These are phyloP conservation scores for Mortierella antarctica DNA, from an alignment of 192 early-diverging fungal species.

Conservation along the genomic window DNA sequence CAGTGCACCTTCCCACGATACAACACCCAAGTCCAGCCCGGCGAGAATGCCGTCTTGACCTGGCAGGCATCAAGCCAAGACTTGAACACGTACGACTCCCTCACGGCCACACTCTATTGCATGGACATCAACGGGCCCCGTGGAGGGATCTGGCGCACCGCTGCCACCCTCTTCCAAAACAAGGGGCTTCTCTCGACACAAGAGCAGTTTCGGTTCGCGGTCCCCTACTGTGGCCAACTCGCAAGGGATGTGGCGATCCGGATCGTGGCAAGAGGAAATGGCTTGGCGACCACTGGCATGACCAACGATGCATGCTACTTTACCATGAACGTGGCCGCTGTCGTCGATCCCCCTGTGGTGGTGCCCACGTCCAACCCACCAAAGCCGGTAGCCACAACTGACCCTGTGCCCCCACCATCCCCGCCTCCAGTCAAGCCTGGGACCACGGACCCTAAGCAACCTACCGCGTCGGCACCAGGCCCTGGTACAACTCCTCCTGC, in stretches of 20 bases:
- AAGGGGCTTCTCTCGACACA: background rate
- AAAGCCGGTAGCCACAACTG: background rate
- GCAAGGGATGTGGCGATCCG: slow-evolving; percentile 34
- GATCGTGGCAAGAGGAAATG: slow-evolving; percentile 11
- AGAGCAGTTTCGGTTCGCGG: slow-evolving; percentile 13
- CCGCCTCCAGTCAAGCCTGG: background rate
- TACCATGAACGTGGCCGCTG: slow-evolving; percentile 11
- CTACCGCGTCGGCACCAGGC: no score
- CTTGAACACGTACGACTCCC: slow-evolving; percentile 4
- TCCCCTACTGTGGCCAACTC: slow-evolving; percentile 34
- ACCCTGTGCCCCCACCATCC: background rate
- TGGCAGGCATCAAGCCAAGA: slow-evolving; percentile 12
- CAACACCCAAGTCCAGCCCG: slow-evolving; percentile 31
- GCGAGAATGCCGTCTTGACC: slow-evolving; percentile 9
- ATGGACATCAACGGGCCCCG: slow-evolving; percentile 36
- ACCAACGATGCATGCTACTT: slow-evolving; percentile 30
- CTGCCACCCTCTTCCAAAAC: slow-evolving; percentile 24
- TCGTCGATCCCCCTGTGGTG: background rate
- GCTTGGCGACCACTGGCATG: background rate
- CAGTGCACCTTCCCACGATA: slow-evolving; percentile 36
- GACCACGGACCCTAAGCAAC: no score
- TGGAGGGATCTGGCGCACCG: slow-evolving; percentile 36
- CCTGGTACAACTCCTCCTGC: no score
- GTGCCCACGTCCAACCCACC: background rate
- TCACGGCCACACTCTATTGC: slow-evolving; percentile 42